A percentile compares a stretch with the other conserved stretches of the same genome.
These are phyloP conservation scores for Cokeromyces recurvatus DNA, from an alignment of 371 early-diverging fungal species.

Conservation along the genomic window DNA sequence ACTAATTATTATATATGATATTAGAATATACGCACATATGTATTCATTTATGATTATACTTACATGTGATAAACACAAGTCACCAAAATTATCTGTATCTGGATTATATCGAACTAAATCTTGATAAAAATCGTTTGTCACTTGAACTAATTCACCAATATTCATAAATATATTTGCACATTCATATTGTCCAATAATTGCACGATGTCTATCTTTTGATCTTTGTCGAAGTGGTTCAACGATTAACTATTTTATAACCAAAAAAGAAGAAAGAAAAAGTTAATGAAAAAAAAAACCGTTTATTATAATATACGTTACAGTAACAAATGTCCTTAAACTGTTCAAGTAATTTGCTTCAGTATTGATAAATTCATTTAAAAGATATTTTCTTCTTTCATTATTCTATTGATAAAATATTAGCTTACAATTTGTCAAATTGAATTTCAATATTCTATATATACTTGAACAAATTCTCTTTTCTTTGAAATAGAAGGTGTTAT, in stretches of 20 bases:
- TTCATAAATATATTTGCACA: conserved; percentile 24
- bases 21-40: too few relatives aligned
- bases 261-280: not conserved
- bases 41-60: too few relatives aligned
- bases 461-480: too few relatives aligned
- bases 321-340: conserved; percentile 13
- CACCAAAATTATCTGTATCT: conserved; percentile 6
- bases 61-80: conserved; percentile 19
- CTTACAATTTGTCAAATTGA: too few relatives aligned
- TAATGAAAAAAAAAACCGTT: not conserved
- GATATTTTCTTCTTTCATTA: too few relatives aligned
- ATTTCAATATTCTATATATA: too few relatives aligned
- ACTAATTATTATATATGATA: conserved; percentile 1
- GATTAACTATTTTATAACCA: conserved; percentile 7
- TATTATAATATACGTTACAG: too few relatives aligned
- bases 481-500: too few relatives aligned
- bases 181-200: conserved; percentile 19
- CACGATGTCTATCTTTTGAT: conserved; percentile 14
- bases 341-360: conserved; percentile 19
- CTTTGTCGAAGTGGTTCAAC: conserved; percentile 16
- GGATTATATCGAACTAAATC: conserved; percentile 4
- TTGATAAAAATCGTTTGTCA: conserved; percentile 12
- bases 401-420: too few relatives aligned
- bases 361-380: too few relatives aligned
- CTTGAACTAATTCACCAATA: conserved; percentile 18